phyloP scores from a whole-genome alignment of 768 basidiomycete species.

The Pseudohyphozyma bogoriensis region DNA sequence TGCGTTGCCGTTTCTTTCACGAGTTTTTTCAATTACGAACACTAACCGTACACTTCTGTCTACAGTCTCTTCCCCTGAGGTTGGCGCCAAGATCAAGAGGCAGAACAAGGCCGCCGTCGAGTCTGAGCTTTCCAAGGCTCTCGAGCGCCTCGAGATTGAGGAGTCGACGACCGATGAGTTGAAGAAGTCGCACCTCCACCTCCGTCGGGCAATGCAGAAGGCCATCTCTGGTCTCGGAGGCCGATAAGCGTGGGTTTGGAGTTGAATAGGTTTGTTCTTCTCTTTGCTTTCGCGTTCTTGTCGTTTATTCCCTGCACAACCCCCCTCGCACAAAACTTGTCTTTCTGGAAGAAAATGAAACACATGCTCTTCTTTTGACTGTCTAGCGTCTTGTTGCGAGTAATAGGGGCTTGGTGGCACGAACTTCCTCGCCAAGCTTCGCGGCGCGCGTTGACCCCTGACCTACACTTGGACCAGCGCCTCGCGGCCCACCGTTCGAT shows the following conservation, averaged over 20 bases:
- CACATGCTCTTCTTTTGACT: no score
- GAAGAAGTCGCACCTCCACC: conserved; percentile 85
- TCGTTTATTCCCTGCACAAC: no score
- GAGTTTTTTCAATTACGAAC: no score
- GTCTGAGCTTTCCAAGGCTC: conserved; percentile 90
- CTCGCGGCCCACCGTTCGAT: no score
- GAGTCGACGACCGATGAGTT: conserved; percentile 87
- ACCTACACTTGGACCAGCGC: no score
- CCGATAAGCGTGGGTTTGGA: not conserved
- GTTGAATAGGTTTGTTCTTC: not conserved
- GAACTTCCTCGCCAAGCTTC: no score
- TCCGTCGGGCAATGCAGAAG: conserved; percentile 97
- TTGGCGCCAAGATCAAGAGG: conserved; percentile 97
- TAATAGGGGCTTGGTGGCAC: no score
- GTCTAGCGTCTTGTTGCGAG: no score
- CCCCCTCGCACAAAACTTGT: no score
- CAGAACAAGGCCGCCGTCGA: conserved; percentile 91
- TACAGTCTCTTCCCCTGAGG: conserved; percentile 86
- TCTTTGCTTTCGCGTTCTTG: not conserved
- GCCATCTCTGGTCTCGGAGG: conserved; percentile 43
- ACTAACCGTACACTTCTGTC: no score
- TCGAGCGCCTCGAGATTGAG: conserved; percentile 98
- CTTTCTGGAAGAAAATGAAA: no score
- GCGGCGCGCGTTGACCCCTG: no score
- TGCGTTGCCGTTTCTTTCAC: not conserved